Conservation (phyloP, 2,329 filamentous ascomycete species). For the Venturia aucupariae region DNA sequence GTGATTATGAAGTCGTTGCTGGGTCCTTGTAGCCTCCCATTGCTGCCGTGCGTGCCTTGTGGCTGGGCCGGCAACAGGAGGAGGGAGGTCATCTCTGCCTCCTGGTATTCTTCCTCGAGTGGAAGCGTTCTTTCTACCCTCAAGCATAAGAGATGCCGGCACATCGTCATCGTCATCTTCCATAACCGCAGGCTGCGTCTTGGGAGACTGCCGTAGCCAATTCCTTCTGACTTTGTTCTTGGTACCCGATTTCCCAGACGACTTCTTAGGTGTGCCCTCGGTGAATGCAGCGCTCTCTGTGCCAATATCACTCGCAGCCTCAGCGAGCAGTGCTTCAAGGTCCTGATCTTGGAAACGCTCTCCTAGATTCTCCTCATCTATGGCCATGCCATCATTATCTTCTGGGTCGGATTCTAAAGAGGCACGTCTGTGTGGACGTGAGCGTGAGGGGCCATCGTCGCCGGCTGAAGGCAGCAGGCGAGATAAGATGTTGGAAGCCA, state of each 20-base stretch:
- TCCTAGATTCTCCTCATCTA: constrained; percentile 41
- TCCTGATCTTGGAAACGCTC: constrained; percentile 47
- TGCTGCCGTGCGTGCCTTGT: constrained; percentile 36
- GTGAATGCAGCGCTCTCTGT: constrained; percentile 33
- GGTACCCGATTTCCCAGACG: background rate
- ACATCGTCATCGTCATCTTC: constrained; percentile 52
- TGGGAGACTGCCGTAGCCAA: constrained; percentile 28
- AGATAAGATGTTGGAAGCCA: constrained; percentile 46
- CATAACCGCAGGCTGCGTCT: constrained; percentile 17
- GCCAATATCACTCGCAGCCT: constrained; percentile 41
- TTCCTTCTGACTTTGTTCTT: constrained; percentile 26
- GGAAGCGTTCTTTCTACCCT: constrained; percentile 24
- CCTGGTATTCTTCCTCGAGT: constrained; percentile 12
- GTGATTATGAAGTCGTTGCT: constrained; percentile 35
- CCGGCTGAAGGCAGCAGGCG: constrained; percentile 41
- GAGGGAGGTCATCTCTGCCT: constrained; percentile 25
- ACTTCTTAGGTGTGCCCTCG: background rate
- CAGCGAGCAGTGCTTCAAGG: constrained; percentile 46
- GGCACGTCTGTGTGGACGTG: constrained; percentile 30
- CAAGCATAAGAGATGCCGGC: constrained; percentile 52
- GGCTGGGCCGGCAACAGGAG: constrained; percentile 36
- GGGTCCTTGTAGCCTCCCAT: constrained; percentile 41
- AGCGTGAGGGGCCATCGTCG: constrained; percentile 29
- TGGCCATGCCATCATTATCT: constrained; percentile 37
- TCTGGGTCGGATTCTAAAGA: constrained; percentile 38